Percentiles rank a stretch among this genome's conserved stretches.
These are phyloP conservation scores for Xylaria flabelliformis DNA, from an alignment of 495 filamentous ascomycete species.

Conservation along the genomic window DNA sequence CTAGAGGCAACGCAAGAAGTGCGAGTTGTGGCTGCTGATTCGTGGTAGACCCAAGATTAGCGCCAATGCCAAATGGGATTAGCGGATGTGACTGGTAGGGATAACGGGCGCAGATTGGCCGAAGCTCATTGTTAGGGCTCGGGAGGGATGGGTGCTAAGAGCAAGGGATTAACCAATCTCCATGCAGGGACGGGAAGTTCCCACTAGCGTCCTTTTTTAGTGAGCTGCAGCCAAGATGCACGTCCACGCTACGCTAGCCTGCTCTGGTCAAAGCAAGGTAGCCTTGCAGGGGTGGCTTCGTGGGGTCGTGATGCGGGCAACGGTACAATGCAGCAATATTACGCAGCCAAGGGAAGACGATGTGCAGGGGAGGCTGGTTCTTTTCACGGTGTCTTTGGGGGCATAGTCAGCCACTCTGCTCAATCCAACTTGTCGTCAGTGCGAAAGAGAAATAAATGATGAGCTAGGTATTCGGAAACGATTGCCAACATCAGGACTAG, in stretches of 20 bases:
- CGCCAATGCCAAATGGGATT: constrained; percentile 37
- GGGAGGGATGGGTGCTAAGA: constrained; percentile 34
- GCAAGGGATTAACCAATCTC: constrained; percentile 37
- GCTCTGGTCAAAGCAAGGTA: neutral
- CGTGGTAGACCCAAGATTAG: constrained; percentile 34
- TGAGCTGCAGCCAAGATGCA: neutral
- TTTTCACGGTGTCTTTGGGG: constrained; percentile 8
- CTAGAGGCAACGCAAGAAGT: constrained; percentile 12
- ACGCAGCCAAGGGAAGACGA: constrained; percentile 27
- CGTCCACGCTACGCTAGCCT: constrained; percentile 10
- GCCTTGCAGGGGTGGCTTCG: constrained; percentile 6
- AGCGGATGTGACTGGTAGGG: constrained; percentile 39
- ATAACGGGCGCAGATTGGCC: constrained; percentile 37
- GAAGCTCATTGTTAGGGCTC: constrained; percentile 37
- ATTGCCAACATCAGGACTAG: neutral
- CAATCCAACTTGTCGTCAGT: neutral
- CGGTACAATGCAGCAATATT: constrained; percentile 30
- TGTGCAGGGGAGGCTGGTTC: constrained; percentile 1
- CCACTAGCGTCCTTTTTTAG: constrained; percentile 31
- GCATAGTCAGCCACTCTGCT: constrained; percentile 3
- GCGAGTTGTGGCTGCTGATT: constrained; percentile 33
- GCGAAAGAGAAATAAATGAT: neutral
- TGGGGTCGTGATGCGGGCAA: constrained; percentile 27
- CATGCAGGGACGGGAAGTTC: constrained; percentile 41
- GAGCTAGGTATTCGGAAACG: neutral